Evolutionary conservation across 768 basidiomycete genomes (phyloP).

Genomic region (Chiua virens): DNA sequence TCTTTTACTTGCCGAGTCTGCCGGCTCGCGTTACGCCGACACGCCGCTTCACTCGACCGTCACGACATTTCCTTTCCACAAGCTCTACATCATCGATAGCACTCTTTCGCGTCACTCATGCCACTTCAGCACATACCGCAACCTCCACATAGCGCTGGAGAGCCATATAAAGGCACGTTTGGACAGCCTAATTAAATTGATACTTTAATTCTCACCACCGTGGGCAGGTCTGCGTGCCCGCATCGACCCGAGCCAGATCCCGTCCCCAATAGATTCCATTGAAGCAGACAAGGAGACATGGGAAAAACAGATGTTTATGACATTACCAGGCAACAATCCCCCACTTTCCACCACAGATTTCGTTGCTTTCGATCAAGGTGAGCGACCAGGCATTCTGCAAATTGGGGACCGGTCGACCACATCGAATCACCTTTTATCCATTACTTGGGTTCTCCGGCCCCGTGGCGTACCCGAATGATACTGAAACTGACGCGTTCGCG

Average conservation of each 20-base stretch:
- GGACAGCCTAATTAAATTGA: not conserved
- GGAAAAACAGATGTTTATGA: conserved; percentile 69
- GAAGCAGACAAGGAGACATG: conserved; percentile 79
- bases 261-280: conserved; percentile 82
- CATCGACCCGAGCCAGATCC: conserved; percentile 87
- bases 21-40: too few relatives aligned
- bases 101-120: conserved; percentile 12
- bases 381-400: conserved; percentile 4
- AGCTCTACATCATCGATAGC: not conserved
- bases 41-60: too few relatives aligned
- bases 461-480: not conserved
- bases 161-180: conserved; percentile 42
- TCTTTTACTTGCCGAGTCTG: too few relatives aligned
- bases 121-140: conserved; percentile 45
- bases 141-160: conserved; percentile 60
- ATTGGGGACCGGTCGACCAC: not conserved
- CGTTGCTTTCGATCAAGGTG: conserved; percentile 89
- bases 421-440: not conserved
- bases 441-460: not conserved
- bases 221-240: conserved; percentile 68
- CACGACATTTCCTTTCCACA: not conserved
- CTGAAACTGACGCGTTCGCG: conserved; percentile 15
- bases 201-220: conserved; percentile 1
- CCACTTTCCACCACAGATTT: conserved; percentile 89
- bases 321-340: conserved; percentile 58